A percentile compares a stretch with the other conserved stretches of the same genome.
Conservation (phyloP, 768 basidiomycete genomes). For the Boletus subparvulus region DNA sequence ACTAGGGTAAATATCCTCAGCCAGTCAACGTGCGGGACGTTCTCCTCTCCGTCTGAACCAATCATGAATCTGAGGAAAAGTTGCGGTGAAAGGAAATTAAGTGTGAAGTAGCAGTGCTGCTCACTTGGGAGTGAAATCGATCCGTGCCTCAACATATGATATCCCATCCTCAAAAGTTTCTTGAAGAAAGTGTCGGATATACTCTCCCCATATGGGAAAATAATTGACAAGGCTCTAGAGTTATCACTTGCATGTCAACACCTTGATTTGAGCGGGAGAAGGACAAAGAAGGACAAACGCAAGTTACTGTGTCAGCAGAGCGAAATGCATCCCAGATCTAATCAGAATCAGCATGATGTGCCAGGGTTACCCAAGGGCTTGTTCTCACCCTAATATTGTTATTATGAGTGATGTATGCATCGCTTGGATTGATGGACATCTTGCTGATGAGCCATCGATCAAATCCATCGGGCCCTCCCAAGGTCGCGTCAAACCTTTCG, state of each 20-base stretch:
- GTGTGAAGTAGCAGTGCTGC: constrained; percentile 10
- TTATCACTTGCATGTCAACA: background rate
- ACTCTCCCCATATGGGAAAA: constrained; percentile 57
- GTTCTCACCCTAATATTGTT: constrained; percentile 57
- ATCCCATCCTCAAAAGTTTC: constrained; percentile 69
- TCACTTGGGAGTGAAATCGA: constrained; percentile 63
- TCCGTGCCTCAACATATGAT: constrained; percentile 65
- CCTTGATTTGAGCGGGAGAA: background rate
- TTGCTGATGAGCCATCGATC: constrained; percentile 62
- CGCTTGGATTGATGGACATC: constrained; percentile 66
- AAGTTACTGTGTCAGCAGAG: constrained; percentile 49
- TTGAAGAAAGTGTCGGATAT: constrained; percentile 61
- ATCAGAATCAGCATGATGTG: background rate
- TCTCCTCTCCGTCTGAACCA: constrained; percentile 54
- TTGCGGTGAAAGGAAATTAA: background rate
- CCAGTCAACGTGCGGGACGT: constrained; percentile 61
- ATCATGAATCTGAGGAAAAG: constrained; percentile 48
- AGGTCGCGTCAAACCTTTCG: constrained; percentile 44
- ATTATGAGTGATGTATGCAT: constrained; percentile 73
- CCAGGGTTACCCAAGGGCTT: background rate
- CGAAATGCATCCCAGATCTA: constrained; percentile 79
- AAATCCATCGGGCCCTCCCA: constrained; percentile 66
- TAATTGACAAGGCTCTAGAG: constrained; percentile 43
- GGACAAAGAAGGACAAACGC: constrained; percentile 35
- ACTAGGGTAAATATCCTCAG: constrained; percentile 52